Percentiles rank a stretch among this genome's conserved stretches.
Conservation (phyloP, 768 basidiomycete species). For the Vararia minispora region DNA sequence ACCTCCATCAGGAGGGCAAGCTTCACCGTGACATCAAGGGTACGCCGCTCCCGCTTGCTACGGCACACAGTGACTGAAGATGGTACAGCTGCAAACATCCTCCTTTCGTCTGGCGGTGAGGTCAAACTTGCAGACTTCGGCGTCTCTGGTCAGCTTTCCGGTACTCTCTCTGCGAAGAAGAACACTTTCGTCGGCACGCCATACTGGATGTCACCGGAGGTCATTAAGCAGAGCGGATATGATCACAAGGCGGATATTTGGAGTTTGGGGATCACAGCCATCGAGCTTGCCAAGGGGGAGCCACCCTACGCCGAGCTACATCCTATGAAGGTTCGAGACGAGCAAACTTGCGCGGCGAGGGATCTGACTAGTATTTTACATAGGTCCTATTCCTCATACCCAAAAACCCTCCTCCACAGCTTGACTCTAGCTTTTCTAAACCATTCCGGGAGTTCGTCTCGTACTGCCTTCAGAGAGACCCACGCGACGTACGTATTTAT, state of each 20-base stretch:
- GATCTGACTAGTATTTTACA: background rate
- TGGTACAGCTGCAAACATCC: slow-evolving; percentile 77
- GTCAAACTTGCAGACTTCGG: slow-evolving; percentile 99
- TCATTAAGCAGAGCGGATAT: slow-evolving; percentile 99
- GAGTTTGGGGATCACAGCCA: slow-evolving; percentile 95
- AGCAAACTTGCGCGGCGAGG: background rate
- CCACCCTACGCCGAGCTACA: slow-evolving; percentile 98
- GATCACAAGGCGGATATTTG: slow-evolving; percentile 99
- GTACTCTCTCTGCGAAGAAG: slow-evolving; percentile 88
- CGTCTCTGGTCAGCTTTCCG: slow-evolving; percentile 93
- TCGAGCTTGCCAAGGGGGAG: slow-evolving; percentile 95
- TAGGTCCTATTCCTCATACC: slow-evolving; percentile 97
- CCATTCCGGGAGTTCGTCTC: slow-evolving; percentile 91
- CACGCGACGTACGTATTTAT: slow-evolving; percentile 61
- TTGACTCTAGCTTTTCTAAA: slow-evolving; percentile 88
- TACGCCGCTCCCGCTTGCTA: slow-evolving; percentile 24
- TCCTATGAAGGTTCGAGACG: slow-evolving; percentile 82
- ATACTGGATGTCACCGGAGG: slow-evolving; percentile 99
- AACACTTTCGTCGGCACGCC: slow-evolving; percentile 98
- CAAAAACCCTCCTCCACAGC: slow-evolving; percentile 87
- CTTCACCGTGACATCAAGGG: slow-evolving; percentile 99
- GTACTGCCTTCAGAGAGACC: slow-evolving; percentile 89
- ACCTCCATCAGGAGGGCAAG: slow-evolving; percentile 92
- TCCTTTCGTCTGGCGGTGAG: slow-evolving; percentile 84
- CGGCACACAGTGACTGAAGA: background rate